Evolutionary conservation across 345 rosid genomes (phyloP).

Genomic region (Arabidopsis suecica): DNA sequence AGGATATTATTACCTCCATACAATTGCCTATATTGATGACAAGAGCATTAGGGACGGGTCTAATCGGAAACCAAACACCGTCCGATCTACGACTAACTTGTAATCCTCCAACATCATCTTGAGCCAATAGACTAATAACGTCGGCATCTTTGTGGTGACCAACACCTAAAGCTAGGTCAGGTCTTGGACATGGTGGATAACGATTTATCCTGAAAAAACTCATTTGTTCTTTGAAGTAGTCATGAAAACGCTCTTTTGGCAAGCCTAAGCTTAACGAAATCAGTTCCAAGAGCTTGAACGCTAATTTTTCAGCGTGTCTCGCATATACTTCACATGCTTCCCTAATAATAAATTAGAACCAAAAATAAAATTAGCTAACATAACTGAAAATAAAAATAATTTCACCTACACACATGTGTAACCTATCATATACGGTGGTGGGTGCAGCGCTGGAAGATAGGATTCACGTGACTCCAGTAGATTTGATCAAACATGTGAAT

Average conservation of each 20-base stretch:
- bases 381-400: not conserved
- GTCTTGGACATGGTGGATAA: constrained; percentile 84
- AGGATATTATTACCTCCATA: constrained; percentile 50
- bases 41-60: constrained; percentile 66
- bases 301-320: constrained; percentile 57
- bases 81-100: constrained; percentile 67
- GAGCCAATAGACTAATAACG: constrained; percentile 72
- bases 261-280: constrained; percentile 66
- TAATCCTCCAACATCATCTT: constrained; percentile 82
- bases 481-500: not conserved
- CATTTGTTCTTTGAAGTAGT: constrained; percentile 58
- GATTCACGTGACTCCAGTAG: constrained; percentile 31
- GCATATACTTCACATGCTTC: constrained; percentile 54
- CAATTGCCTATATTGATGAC: constrained; percentile 77
- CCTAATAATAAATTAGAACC: constrained; percentile 40
- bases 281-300: constrained; percentile 53
- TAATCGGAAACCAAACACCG: constrained; percentile 77
- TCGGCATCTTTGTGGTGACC: constrained; percentile 83
- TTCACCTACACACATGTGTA: not conserved
- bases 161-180: constrained; percentile 80
- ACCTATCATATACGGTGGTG: not conserved
- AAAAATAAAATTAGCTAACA: not conserved
- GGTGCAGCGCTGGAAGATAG: not conserved
- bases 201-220: constrained; percentile 64
- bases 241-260: constrained; percentile 52